Base-by-base conservation (phyloP, 352 stramenopile genomes). In the Phytophthora meadii region DNA sequence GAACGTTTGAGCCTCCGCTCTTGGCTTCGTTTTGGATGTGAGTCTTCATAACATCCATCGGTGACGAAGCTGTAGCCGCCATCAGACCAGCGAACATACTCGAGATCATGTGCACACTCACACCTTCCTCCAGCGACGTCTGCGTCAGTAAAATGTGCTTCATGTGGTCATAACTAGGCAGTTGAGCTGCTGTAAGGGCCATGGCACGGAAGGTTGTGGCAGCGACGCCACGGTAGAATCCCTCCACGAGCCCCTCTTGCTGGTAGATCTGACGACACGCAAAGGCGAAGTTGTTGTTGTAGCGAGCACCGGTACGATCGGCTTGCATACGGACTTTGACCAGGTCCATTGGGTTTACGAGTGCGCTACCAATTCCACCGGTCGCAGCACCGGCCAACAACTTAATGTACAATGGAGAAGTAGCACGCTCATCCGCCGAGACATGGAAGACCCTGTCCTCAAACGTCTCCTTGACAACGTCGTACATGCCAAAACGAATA, bases 21-120 rank as follows among this genome's bases (percentile, higher is more conserved):
- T 65, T 73, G 32, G 65, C 72, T 45, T 88, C 79, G 68, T 92
- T 88, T 84, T 93, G 92, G 68, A 95, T 89, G 62, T 92, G 87
- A 19, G 82, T 93, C 80, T 95, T 95, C 72, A 93, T 82, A 22
- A 91, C 85, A 68, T 95, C 87, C 17, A 92, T 59, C 8, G 87
- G 87, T 3, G 84, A 90, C 27, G 87, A 93, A n/a, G 80, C 74
- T 10, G 79, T 89, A 3, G 82, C 85, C 0, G 84, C 79, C 50
- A 82, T 80, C 19, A 95, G 81, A 4, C 87, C 87, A 4, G 87
- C 87, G 39, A 92, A 80, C 72, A 90, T 89, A 48, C 82, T 90
- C 32, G 64, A 77, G 24, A 87, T 79, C 53, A 91, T 82, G 72
- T 94, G 85, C 6, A 90, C 72, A 10, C 65, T 47, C 11, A 90